Base-by-base conservation (phyloP, 306 rosid species). In the Albizia julibrissin region DNA sequence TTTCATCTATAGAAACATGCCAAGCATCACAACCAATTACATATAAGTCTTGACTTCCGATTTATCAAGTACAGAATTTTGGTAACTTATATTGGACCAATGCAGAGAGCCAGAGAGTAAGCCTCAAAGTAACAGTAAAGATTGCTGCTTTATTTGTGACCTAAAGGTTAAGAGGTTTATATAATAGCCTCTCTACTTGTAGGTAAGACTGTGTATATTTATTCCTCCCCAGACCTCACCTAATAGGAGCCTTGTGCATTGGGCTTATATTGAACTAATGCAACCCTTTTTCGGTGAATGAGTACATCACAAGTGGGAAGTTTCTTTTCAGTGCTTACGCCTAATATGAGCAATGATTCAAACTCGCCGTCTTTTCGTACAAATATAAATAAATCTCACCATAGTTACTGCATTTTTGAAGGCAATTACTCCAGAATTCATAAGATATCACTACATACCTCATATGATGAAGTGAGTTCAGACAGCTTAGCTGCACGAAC, bases 401-500 rank as follows among this genome's bases (percentile, higher is more conserved):
- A 27, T 68, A 19, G 16, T 71, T 67, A 68, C 42, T 69, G 24
- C 19, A 44, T 71, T 80, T 80, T 69, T 64, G 62, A 74, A 69
- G 40, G 24, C 49, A 79, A 50, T 46, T 72, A 83, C 22, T 67
- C n/a, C 67, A 70, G 69, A 78, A 76, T 72, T 73, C 73, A 69
- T 19, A 74, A 82, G 76, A 52, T 47, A 52, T 69, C 69, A 81
- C 66, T 47, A 62, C 1, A 4, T 85, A 96, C 99, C 99, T 93
- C 98, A 81, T 84, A 88, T 22, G 79, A 84, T 24, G 92, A 59
- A 42, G 90, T 87, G 65, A 94, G 87, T 83, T 96, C 98, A 70
- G 98, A 88, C 69, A 94, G 88, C 86, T 92, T 93, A 76, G 94
- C 89, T 56, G 85, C 91, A 68, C 94, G 91, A 62, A 94, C 91